These are phyloP conservation scores for Pleoardoris graminearum DNA, from an alignment of 2,329 filamentous ascomycete genomes.

Conservation along the genomic window DNA sequence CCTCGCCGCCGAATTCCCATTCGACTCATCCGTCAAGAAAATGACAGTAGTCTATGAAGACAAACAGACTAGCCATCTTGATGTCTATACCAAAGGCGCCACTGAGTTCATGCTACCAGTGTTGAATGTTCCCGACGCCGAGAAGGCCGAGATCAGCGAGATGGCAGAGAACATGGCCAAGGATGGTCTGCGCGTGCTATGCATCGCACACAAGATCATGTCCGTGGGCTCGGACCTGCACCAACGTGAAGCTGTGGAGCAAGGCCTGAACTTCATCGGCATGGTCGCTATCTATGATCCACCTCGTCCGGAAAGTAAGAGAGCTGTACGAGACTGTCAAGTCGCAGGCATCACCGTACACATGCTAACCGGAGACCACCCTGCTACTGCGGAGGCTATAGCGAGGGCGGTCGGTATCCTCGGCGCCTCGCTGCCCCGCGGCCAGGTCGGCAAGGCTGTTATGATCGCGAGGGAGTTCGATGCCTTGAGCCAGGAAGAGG, in stretches of 20 bases:
- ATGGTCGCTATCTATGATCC: conserved; percentile 86
- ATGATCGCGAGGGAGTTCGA: conserved; percentile 53
- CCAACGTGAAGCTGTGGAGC: conserved; percentile 65
- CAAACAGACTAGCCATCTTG: conserved; percentile 30
- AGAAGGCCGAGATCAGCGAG: conserved; percentile 33
- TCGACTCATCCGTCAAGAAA: conserved; percentile 47
- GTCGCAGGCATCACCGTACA: conserved; percentile 54
- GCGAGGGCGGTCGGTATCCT: conserved; percentile 53
- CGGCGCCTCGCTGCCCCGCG: conserved; percentile 21
- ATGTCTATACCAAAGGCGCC: conserved; percentile 46
- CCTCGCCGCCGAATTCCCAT: conserved; percentile 45
- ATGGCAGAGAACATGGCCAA: conserved; percentile 43
- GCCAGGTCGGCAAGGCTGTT: conserved; percentile 30
- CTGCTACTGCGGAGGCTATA: conserved; percentile 52
- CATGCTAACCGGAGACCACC: conserved; percentile 55
- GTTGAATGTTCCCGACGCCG: conserved; percentile 34
- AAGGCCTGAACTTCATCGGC: conserved; percentile 73
- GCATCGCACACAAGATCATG: conserved; percentile 43
- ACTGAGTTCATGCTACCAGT: conserved; percentile 43
- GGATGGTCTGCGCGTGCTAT: conserved; percentile 45
- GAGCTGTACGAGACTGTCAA: conserved; percentile 51
- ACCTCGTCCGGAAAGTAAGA: conserved; percentile 77
- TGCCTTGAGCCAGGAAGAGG: conserved; percentile 47
- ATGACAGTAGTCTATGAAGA: conserved; percentile 47
- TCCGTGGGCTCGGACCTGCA: conserved; percentile 31